phyloP scores from a whole-genome alignment of 2,329 filamentous ascomycete species.

The Diplodia intermedia region DNA sequence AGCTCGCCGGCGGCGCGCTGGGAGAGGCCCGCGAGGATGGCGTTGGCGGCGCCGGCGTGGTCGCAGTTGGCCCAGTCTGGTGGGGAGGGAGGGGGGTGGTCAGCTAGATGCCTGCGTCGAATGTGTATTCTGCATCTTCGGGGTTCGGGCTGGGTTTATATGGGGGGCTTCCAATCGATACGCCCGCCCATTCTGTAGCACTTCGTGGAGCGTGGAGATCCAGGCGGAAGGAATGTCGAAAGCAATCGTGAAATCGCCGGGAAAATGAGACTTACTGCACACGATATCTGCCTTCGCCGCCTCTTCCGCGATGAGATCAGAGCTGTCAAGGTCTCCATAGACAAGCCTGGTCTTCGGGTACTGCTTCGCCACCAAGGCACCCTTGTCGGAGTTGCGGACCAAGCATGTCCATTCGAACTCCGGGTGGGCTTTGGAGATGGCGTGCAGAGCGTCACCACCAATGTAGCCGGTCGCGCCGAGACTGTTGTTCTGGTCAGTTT shows the following conservation, averaged over 20 bases:
- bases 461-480: conserved; percentile 44
- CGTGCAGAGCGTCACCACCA: conserved; percentile 52
- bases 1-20: conserved; percentile 48
- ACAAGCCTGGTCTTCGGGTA: conserved; percentile 60
- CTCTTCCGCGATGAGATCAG: conserved; percentile 53
- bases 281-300: conserved; percentile 60
- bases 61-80: conserved; percentile 43
- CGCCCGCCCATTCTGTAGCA: not conserved
- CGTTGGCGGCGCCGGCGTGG: conserved; percentile 45
- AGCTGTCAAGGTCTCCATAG: conserved; percentile 58
- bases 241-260: not conserved
- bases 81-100: not conserved
- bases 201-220: not conserved
- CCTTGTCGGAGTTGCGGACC: conserved; percentile 58
- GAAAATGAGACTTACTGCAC: conserved; percentile 17
- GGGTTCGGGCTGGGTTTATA: not conserved
- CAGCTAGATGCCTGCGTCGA: not conserved
- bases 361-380: conserved; percentile 52
- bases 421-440: conserved; percentile 54
- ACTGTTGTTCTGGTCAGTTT: conserved; percentile 32
- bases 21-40: conserved; percentile 60
- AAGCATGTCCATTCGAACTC: conserved; percentile 59
- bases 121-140: too few relatives aligned
- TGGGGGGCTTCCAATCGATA: not conserved
- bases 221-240: not conserved